These are phyloP conservation scores for Isabelozyma pseudorhagii DNA, from an alignment of 805 yeast species.

Conservation along the genomic window DNA sequence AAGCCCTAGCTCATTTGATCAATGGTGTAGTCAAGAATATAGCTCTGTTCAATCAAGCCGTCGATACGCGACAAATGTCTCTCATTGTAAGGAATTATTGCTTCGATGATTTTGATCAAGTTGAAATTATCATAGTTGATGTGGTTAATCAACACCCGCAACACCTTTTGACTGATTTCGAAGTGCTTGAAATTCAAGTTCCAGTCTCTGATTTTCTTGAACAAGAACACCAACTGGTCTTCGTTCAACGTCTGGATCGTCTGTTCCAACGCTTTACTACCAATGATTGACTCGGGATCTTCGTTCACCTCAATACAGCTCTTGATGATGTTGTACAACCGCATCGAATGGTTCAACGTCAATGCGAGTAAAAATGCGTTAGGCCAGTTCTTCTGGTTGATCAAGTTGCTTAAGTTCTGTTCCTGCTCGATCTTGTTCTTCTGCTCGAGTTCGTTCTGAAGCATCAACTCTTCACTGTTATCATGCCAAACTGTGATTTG, in stretches of 20 bases:
- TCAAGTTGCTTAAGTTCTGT: slow-evolving; percentile 76
- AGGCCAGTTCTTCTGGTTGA: slow-evolving; percentile 75
- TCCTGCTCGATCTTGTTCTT: slow-evolving; percentile 76
- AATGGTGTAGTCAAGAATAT: slow-evolving; percentile 77
- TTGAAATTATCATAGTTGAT: slow-evolving; percentile 64
- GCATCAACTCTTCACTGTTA: slow-evolving; percentile 70
- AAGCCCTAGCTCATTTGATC: slow-evolving; percentile 57
- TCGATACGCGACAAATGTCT: slow-evolving; percentile 80
- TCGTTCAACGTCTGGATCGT: slow-evolving; percentile 55
- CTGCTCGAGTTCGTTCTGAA: slow-evolving; percentile 47
- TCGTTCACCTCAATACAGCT: slow-evolving; percentile 51
- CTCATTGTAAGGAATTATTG: slow-evolving; percentile 84
- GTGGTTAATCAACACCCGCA: slow-evolving; percentile 59
- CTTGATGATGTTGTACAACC: slow-evolving; percentile 73
- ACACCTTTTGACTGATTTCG: slow-evolving; percentile 73
- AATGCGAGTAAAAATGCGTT: slow-evolving; percentile 85
- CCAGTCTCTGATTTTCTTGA: slow-evolving; percentile 89
- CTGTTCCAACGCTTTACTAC: slow-evolving; percentile 59
- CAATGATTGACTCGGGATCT: slow-evolving; percentile 50
- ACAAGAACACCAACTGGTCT: slow-evolving; percentile 57
- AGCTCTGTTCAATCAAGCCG: slow-evolving; percentile 81
- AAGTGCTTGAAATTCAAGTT: slow-evolving; percentile 83
- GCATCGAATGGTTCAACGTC: slow-evolving; percentile 85
- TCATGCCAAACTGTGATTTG: slow-evolving; percentile 87
- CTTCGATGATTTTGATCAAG: slow-evolving; percentile 62